Percentiles rank a stretch among this genome's conserved stretches.
phyloP scores from a whole-genome alignment of 768 basidiomycete genomes.

The Suillus subaureus region DNA sequence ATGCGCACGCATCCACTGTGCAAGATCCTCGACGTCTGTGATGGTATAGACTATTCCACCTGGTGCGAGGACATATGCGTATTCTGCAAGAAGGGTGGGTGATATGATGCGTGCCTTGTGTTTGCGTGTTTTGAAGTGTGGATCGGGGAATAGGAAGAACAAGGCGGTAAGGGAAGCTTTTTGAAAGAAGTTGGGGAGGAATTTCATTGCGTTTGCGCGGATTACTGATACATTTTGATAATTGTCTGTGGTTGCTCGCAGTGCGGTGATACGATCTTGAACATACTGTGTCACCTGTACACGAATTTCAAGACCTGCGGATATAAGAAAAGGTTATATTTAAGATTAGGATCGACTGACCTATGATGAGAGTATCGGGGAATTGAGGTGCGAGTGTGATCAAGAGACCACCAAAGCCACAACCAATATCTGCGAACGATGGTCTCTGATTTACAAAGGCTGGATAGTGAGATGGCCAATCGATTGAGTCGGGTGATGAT shows the following conservation, averaged over 20 bases:
- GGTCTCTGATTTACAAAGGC: constrained; percentile 67
- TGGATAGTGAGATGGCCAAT: constrained; percentile 87
- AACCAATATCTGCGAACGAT: constrained; percentile 96
- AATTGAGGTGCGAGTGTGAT: constrained; percentile 88
- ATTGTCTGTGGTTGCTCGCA: constrained; percentile 61
- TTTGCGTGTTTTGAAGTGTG: constrained; percentile 97
- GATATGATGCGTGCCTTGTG: constrained; percentile 99
- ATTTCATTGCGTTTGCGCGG: constrained; percentile 98
- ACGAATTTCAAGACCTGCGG: constrained; percentile 92
- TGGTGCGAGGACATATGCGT: constrained; percentile 88
- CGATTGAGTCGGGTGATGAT: constrained; percentile 66
- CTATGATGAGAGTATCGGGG: constrained; percentile 92
- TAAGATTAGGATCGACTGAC: constrained; percentile 57
- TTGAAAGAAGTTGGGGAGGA: constrained; percentile 92
- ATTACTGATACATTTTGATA: constrained; percentile 93
- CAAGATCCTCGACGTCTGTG: constrained; percentile 93
- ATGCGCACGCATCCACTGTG: constrained; percentile 94
- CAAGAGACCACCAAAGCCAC: constrained; percentile 95
- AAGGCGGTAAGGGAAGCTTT: constrained; percentile 90
- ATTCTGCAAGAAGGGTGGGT: constrained; percentile 95
- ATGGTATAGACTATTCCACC: constrained; percentile 98
- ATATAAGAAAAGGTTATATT: constrained; percentile 7
- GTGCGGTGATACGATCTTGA: constrained; percentile 88
- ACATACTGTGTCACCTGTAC: constrained; percentile 97
- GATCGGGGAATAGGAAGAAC: constrained; percentile 99